Conservation (phyloP, 176 grass and related monocot species). For the Eragrostis curvula region DNA sequence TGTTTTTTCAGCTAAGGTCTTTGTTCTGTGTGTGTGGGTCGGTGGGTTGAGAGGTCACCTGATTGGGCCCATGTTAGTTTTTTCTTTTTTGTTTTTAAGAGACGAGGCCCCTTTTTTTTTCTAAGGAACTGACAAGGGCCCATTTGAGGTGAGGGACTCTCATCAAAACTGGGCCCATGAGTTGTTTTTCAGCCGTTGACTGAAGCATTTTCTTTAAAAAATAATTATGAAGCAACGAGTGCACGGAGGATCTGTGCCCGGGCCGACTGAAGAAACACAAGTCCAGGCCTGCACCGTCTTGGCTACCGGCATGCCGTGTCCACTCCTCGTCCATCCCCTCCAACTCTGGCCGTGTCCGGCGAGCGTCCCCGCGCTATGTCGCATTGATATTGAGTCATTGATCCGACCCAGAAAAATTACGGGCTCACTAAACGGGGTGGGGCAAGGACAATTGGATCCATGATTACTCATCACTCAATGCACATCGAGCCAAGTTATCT, state of each 20-base stretch:
- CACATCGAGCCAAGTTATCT: slow-evolving; percentile 5
- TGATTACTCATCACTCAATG: not conserved
- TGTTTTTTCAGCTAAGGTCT: no score
- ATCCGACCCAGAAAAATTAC: not conserved
- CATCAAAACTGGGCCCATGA: no score
- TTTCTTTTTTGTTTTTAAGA: no score
- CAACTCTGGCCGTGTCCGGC: not conserved
- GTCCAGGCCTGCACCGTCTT: not conserved
- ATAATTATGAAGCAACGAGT: not conserved
- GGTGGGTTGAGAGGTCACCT: no score
- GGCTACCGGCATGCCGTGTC: not conserved
- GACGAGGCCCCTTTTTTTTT: no score
- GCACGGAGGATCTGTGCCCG: not conserved
- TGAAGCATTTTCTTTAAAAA: no score
- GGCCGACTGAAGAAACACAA: not conserved
- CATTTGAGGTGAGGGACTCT: no score
- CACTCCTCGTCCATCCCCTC: not conserved
- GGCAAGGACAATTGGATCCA: slow-evolving; percentile 20
- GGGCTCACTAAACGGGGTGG: not conserved
- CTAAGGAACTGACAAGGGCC: no score
- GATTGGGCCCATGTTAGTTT: no score
- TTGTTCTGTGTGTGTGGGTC: no score
- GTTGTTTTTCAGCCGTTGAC: no score
- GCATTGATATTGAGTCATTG: not conserved
- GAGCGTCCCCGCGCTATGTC: not conserved